A percentile compares a stretch with the other conserved stretches of the same genome.
phyloP scores from a whole-genome alignment of 2,329 filamentous ascomycete species.

The Paradendryphiella salina region DNA sequence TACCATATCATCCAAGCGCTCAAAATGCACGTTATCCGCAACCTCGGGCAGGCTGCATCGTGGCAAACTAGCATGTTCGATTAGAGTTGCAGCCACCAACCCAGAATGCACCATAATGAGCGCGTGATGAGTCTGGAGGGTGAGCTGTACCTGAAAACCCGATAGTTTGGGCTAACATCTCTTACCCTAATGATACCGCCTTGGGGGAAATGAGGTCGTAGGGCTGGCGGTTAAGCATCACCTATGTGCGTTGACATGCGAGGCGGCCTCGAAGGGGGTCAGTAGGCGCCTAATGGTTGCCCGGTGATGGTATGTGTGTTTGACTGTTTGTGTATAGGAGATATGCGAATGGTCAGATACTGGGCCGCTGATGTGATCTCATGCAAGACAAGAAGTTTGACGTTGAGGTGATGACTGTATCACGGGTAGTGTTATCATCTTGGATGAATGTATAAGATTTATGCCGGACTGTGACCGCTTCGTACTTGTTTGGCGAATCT shows the following conservation, averaged over 20 bases:
- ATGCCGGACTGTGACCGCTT: conserved; percentile 10
- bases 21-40: conserved; percentile 3
- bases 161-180: conserved; percentile 17
- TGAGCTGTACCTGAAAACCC: conserved; percentile 27
- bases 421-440: not conserved
- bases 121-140: conserved; percentile 24
- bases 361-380: conserved; percentile 14
- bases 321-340: conserved; percentile 21
- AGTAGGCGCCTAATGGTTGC: conserved; percentile 31
- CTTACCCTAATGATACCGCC: conserved; percentile 1
- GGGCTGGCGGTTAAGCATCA: conserved; percentile 38
- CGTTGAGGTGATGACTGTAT: conserved; percentile 6
- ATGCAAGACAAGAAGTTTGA: conserved; percentile 1
- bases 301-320: conserved; percentile 19
- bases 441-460: not conserved
- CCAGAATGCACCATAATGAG: conserved; percentile 15
- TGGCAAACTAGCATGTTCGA: conserved; percentile 22
- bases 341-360: conserved; percentile 10
- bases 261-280: conserved; percentile 29
- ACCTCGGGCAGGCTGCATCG: conserved; percentile 9
- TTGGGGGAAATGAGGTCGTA: conserved; percentile 19
- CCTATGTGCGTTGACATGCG: conserved; percentile 16
- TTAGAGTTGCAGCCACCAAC: conserved; percentile 35
- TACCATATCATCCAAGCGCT: conserved; percentile 20
- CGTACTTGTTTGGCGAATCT: conserved; percentile 9